These are phyloP conservation scores for Solanum verrucosum DNA, from an alignment of 257 asterid species.

Conservation along the genomic window DNA sequence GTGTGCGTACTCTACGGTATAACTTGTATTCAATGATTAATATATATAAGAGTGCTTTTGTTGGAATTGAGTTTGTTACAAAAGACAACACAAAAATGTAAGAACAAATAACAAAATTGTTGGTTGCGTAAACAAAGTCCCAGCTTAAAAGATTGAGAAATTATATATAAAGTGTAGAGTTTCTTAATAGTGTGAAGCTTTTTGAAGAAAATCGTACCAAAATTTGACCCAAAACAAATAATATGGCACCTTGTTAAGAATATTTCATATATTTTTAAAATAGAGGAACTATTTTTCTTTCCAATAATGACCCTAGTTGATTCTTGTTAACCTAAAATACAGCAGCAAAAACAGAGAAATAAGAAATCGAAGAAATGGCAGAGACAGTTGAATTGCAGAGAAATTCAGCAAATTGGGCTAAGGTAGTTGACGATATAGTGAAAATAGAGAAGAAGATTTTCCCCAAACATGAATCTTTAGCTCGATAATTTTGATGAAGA, in stretches of 20 bases:
- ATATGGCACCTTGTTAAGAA: neutral
- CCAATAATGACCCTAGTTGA: neutral
- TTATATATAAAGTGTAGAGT: too few species aligned
- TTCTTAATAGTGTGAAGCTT: too few species aligned
- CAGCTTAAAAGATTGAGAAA: too few species aligned
- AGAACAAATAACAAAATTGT: neutral
- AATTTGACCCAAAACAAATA: too few species aligned
- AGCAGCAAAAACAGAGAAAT: neutral
- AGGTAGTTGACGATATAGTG: slow-evolving; percentile 53
- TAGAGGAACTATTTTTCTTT: neutral
- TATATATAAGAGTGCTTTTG: too few species aligned
- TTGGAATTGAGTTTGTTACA: too few species aligned
- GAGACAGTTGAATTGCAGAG: slow-evolving; percentile 41
- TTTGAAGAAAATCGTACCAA: too few species aligned
- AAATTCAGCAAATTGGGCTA: slow-evolving; percentile 35
- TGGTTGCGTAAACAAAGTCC: too few species aligned
- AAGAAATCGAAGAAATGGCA: neutral
- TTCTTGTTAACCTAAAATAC: neutral
- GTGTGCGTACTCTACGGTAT: too few species aligned
- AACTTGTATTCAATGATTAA: too few species aligned
- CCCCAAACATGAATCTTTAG: slow-evolving; percentile 88
- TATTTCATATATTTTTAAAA: too few species aligned
- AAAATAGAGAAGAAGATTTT: slow-evolving; percentile 71
- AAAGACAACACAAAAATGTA: neutral
- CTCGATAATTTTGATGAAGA: slow-evolving; percentile 63